These are phyloP conservation scores for Hypholoma fasciculare DNA, from an alignment of 768 basidiomycete species.

Conservation along the genomic window DNA sequence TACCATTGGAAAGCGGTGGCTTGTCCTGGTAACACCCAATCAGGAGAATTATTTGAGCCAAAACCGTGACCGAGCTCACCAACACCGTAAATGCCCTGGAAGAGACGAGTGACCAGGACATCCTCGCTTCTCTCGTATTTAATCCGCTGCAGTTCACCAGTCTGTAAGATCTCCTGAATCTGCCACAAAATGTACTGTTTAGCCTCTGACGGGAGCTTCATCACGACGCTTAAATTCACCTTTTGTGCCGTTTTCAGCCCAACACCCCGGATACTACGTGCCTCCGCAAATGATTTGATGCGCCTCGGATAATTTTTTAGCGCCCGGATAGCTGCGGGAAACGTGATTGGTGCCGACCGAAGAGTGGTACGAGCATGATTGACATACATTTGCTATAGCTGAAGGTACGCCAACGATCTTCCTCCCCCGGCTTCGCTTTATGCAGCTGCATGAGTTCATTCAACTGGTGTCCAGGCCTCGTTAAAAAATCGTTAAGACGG, in stretches of 20 bases:
- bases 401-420: conserved; percentile 68
- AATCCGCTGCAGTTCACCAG: conserved; percentile 71
- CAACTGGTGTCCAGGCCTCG: conserved; percentile 42
- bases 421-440: conserved; percentile 54
- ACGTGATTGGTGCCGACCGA: background rate
- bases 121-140: conserved; percentile 67
- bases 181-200: conserved; percentile 25
- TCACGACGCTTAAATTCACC: conserved; percentile 27
- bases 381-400: conserved; percentile 65
- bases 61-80: conserved; percentile 43
- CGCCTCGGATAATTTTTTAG: conserved; percentile 55
- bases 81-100: conserved; percentile 86
- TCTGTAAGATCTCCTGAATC: conserved; percentile 82
- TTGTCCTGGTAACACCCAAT: conserved; percentile 42
- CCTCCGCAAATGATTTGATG: conserved; percentile 60
- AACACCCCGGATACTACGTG: conserved; percentile 57
- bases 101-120: conserved; percentile 52
- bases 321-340: conserved; percentile 54
- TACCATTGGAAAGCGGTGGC: conserved; percentile 75
- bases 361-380: background rate
- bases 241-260: conserved; percentile 79
- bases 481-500: background rate
- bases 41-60: background rate
- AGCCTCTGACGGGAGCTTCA: background rate
- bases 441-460: conserved; percentile 67